These are phyloP conservation scores for Bjerkandera adusta DNA, from an alignment of 1,284 basidiomycete species.

Conservation along the genomic window DNA sequence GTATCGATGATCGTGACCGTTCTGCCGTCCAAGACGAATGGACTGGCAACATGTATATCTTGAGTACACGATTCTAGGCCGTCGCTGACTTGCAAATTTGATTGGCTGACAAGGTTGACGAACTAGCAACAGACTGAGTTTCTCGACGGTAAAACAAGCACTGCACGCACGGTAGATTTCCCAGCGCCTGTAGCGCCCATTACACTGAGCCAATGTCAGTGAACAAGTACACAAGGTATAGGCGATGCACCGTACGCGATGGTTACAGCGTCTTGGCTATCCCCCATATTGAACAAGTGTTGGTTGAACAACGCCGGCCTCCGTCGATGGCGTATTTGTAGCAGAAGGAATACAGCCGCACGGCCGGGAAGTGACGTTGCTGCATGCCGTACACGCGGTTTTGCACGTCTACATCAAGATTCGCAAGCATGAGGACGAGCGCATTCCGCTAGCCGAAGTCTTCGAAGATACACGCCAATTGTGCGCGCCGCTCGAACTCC, in stretches of 20 bases:
- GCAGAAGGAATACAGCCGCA: too few species aligned
- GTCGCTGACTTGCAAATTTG: conserved; percentile 29
- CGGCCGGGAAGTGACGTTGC: too few species aligned
- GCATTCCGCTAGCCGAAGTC: too few species aligned
- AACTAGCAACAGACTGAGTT: conserved; percentile 20
- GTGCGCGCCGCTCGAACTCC: too few species aligned
- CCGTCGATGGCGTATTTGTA: too few species aligned
- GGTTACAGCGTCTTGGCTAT: conserved; percentile 5
- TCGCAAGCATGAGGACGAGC: too few species aligned
- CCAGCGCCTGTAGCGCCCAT: conserved; percentile 19
- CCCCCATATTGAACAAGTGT: too few species aligned
- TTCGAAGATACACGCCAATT: too few species aligned
- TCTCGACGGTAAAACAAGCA: background rate
- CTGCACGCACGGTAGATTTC: conserved; percentile 18
- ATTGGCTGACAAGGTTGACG: conserved; percentile 35
- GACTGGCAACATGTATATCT: conserved; percentile 30
- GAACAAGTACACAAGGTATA: background rate
- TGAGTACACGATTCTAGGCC: conserved; percentile 36
- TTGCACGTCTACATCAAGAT: too few species aligned
- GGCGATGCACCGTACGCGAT: conserved; percentile 1
- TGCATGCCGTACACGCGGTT: too few species aligned
- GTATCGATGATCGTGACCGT: conserved; percentile 35
- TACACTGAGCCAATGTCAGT: conserved; percentile 9
- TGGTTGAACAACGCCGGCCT: too few species aligned
- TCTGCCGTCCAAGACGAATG: conserved; percentile 29